Percentiles rank a stretch among this genome's conserved stretches.
Evolutionary conservation across 805 yeast species (phyloP).

Genomic region (Yarrowia porcina): DNA sequence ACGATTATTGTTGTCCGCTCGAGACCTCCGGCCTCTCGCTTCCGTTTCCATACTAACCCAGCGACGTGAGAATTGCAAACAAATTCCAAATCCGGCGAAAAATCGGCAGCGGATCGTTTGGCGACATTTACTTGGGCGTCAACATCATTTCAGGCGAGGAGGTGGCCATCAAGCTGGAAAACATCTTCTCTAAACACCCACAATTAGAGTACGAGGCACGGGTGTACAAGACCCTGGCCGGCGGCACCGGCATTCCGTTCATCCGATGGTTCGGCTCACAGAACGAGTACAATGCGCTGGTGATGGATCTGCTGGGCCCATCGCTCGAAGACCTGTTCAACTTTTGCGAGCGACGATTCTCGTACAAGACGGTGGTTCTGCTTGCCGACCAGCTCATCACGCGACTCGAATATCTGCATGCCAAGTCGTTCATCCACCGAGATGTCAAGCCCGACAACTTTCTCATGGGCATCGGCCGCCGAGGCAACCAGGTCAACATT

Average conservation of each 20-base stretch:
- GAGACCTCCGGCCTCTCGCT: too few relatives aligned
- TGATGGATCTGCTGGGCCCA: constrained; percentile 92
- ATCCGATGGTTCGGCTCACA: constrained; percentile 97
- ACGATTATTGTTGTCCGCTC: too few relatives aligned
- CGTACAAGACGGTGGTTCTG: constrained; percentile 87
- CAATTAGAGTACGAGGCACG: constrained; percentile 96
- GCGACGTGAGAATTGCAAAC: constrained; percentile 87
- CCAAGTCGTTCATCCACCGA: constrained; percentile 83
- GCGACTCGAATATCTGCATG: constrained; percentile 92
- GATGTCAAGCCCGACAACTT: constrained; percentile 84
- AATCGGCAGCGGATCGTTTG: constrained; percentile 96
- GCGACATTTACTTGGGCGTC: constrained; percentile 87
- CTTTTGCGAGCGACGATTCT: constrained; percentile 90
- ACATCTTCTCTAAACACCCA: constrained; percentile 88
- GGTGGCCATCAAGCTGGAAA: constrained; percentile 93
- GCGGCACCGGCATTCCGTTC: constrained; percentile 96
- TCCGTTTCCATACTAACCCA: constrained; percentile 32
- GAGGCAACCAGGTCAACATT: constrained; percentile 93
- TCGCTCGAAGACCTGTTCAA: constrained; percentile 92
- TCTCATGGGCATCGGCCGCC: constrained; percentile 83
- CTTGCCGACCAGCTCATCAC: constrained; percentile 93
- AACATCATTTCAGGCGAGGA: constrained; percentile 95
- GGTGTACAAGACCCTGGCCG: constrained; percentile 89
- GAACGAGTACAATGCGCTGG: constrained; percentile 95
- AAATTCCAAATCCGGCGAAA: constrained; percentile 91